Conservation (phyloP, 257 asterid genomes). For the Scutellaria galericulata region DNA sequence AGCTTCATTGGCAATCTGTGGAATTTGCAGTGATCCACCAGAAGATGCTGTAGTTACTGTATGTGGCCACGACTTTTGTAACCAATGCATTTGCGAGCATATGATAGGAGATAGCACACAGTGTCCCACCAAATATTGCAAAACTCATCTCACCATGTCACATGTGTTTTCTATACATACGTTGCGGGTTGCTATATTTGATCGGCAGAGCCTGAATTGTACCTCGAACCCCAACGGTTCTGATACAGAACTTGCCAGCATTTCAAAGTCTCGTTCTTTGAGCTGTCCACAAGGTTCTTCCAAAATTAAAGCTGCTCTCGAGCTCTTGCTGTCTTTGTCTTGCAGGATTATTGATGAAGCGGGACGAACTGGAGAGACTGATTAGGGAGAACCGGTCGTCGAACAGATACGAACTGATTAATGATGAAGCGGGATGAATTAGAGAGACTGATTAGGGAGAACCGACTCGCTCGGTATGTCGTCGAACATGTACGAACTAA, state of each 20-base stretch:
- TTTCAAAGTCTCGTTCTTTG: slow-evolving; percentile 42
- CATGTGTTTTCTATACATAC: slow-evolving; percentile 64
- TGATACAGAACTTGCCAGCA: slow-evolving; percentile 44
- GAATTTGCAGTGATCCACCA: slow-evolving; percentile 95
- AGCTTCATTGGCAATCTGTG: slow-evolving; percentile 87
- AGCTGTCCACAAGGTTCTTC: slow-evolving; percentile 70
- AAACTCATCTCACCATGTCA: slow-evolving; percentile 53
- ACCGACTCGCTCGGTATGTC: no score
- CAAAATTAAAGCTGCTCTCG: slow-evolving; percentile 84
- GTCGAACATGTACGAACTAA: no score
- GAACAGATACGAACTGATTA: no score
- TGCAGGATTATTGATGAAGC: no score
- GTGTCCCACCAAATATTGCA: slow-evolving; percentile 83
- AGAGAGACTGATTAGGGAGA: no score
- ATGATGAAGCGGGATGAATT: no score
- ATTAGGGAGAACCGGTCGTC: no score
- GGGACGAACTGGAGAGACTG: no score
- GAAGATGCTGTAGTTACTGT: slow-evolving; percentile 92
- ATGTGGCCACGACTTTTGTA: slow-evolving; percentile 95
- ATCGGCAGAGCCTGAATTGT: slow-evolving; percentile 41
- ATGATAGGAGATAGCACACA: slow-evolving; percentile 74
- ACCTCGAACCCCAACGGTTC: slow-evolving; percentile 41
- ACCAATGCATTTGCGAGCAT: slow-evolving; percentile 90
- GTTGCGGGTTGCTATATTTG: slow-evolving; percentile 56
- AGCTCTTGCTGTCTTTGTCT: slow-evolving; percentile 66